Base-by-base conservation (phyloP, 2,329 filamentous ascomycete species). In the Bipolaris bicolor region DNA sequence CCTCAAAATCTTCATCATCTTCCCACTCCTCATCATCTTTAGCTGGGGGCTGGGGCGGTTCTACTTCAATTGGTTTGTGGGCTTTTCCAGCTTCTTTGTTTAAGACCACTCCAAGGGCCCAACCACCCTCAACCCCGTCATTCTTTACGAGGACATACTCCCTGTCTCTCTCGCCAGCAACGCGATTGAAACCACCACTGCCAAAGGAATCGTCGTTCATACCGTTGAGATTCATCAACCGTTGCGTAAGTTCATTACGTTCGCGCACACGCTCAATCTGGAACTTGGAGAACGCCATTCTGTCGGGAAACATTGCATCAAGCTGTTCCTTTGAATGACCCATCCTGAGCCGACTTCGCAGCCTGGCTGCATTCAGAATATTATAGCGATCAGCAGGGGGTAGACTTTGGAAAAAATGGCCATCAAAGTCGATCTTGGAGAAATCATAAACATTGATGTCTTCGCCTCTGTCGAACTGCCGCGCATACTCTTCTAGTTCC, bases 61-160 rank as follows among this genome's bases (percentile, higher is more conserved):
- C 95, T 16, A 99, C 86, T 72, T 98, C 92, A 58, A 99, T 98
- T 0, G 95, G 94, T 73, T 92, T 96, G 61, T 93, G 89, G 26
- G 87, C 86, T 61, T 91, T 85, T 2, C 91, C 92, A 41, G 88
- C 84, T 49, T 95, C 96, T 58, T 91, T 89, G 60, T 88, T 91
- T 60, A 89, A 92, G 20, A 99, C 93, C 24, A 99, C 95, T 50
- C 95, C 95, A 5, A 99, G 80, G 0, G 94, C 94, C 92, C 93
- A 99, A 5, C 95, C 95, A 44, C 95, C 95, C 74, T 98, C 94
- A 1, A 92, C 92, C 0, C 92, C 91, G 43, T 96, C 92, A 67
- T 98, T 98, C 78, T 95, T 96, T 37, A 99, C 93, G 3, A 99
- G 81, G 11, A 99, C 93, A 70, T 99, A 99, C 75, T 99, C 95